Base-by-base conservation (phyloP, 2,329 filamentous ascomycete genomes). In the Ophiocordyceps camponoti-rufipedis region DNA sequence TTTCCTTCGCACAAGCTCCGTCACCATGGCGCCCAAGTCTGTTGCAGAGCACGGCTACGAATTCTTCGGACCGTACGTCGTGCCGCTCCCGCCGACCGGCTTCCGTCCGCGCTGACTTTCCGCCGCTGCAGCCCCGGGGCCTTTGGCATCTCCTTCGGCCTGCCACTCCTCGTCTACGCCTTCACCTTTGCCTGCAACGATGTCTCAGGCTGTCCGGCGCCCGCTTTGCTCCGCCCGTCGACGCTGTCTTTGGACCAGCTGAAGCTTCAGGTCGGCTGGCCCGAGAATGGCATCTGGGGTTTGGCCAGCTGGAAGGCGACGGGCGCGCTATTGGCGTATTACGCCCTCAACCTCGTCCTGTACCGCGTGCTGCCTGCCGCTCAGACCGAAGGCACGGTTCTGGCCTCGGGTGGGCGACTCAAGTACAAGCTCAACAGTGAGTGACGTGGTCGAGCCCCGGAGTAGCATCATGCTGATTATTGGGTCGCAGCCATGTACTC, bases 111-210 rank as follows among this genome's bases (percentile, higher is more conserved):
- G 23, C 14, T 42, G 28, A 29, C 23, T 7, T n/a, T 10, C 23
- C 16, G 7, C 18, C 23, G 8, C 14, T n/a, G 11, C 11, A 93
- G 87, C 46, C 69, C 80, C 40, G 88, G 87, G 46, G 85, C 84
- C 33, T 75, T 81, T 49, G 73, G 66, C 49, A 85, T 96, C 56
- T 83, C 83, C 8, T 81, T 93, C 55, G 80, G 80, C 47, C 76
- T 95, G 1, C 89, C 89, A 0, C 49, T 87, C 40, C 71, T 88
- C 51, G 75, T 86, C 54, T 94, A 91, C 64, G 59, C 79, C 54
- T 81, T 89, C 58, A 73, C 80, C 42, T 94, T 95, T 58, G 69
- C 82, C 55, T 95, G 89, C 72, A 96, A 95, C 66, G 88, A 96
- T 61, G 69, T 93, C 51, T 82, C 85, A 9, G 89, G 91, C 48